Evolutionary conservation across 192 early-diverging fungal genomes (phyloP).

Genomic region (Entomortierella lignicola): DNA sequence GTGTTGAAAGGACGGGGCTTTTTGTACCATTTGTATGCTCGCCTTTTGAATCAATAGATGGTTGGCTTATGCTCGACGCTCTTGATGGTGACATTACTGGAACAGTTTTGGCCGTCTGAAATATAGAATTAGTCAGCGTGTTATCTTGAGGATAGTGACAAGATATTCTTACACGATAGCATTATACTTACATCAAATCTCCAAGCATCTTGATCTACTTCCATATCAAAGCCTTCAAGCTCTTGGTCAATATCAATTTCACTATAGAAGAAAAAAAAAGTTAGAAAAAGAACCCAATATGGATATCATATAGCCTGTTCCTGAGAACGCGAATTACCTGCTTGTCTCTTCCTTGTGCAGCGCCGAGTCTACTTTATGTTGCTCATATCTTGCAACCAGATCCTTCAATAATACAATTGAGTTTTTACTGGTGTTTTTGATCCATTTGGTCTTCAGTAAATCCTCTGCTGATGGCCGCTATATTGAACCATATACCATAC

Average conservation of each 20-base stretch:
- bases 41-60: slow-evolving; percentile 28
- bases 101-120: slow-evolving; percentile 35
- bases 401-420: slow-evolving; percentile 67
- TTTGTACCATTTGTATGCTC: slow-evolving; percentile 9
- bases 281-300: too few relatives aligned
- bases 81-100: slow-evolving; percentile 27
- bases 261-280: slow-evolving; percentile 17
- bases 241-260: slow-evolving; percentile 59
- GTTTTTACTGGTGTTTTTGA: slow-evolving; percentile 67
- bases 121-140: neutral
- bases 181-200: slow-evolving; percentile 64
- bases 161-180: too few relatives aligned
- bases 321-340: slow-evolving; percentile 26
- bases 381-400: slow-evolving; percentile 70
- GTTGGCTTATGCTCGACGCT: slow-evolving; percentile 28
- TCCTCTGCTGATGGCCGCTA: slow-evolving; percentile 91
- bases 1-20: slow-evolving; percentile 25
- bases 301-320: too few relatives aligned
- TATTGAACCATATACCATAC: neutral
- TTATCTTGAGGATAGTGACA: neutral
- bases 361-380: slow-evolving; percentile 63
- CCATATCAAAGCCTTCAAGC: slow-evolving; percentile 57
- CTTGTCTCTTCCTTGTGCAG: slow-evolving; percentile 36
- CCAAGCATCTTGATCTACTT: slow-evolving; percentile 60
- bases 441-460: slow-evolving; percentile 84